phyloP scores from a whole-genome alignment of 192 early-diverging fungal species.

The Coemansia guatemalensis region DNA sequence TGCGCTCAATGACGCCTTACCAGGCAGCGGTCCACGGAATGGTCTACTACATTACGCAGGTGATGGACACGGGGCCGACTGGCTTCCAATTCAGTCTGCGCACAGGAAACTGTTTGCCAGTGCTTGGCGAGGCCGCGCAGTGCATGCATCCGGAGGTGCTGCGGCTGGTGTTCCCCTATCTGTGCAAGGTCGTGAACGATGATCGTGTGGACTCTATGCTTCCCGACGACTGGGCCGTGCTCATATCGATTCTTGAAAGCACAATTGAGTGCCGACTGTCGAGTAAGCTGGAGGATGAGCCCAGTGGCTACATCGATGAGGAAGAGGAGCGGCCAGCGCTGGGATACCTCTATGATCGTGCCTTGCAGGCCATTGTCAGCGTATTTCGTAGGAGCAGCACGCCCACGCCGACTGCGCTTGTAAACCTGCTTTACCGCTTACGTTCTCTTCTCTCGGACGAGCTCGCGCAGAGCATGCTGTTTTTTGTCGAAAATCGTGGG shows the following conservation, averaged over 20 bases:
- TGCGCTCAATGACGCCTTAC: slow-evolving; percentile 31
- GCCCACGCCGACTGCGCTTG: slow-evolving; percentile 16
- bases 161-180: slow-evolving; percentile 44
- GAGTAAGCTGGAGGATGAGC: slow-evolving; percentile 11
- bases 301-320: slow-evolving; percentile 6
- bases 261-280: slow-evolving; percentile 33
- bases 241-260: slow-evolving; percentile 32
- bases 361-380: slow-evolving; percentile 28
- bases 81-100: slow-evolving; percentile 53
- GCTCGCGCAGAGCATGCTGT: slow-evolving; percentile 39
- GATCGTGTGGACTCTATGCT: slow-evolving; percentile 41
- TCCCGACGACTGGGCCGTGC: slow-evolving; percentile 36
- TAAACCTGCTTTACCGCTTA: slow-evolving; percentile 32
- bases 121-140: slow-evolving; percentile 43
- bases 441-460: slow-evolving; percentile 39
- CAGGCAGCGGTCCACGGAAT: slow-evolving; percentile 51
- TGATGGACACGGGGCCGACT: slow-evolving; percentile 50
- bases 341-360: slow-evolving; percentile 32
- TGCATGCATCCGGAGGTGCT: slow-evolving; percentile 45
- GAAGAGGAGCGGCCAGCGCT: slow-evolving; percentile 13
- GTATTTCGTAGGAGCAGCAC: slow-evolving; percentile 17
- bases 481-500: slow-evolving; percentile 29
- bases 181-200: slow-evolving; percentile 48
- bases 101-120: slow-evolving; percentile 50
- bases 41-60: slow-evolving; percentile 50